Base-by-base conservation (phyloP, 352 stramenopile species). In the Plasmopara viticola region DNA sequence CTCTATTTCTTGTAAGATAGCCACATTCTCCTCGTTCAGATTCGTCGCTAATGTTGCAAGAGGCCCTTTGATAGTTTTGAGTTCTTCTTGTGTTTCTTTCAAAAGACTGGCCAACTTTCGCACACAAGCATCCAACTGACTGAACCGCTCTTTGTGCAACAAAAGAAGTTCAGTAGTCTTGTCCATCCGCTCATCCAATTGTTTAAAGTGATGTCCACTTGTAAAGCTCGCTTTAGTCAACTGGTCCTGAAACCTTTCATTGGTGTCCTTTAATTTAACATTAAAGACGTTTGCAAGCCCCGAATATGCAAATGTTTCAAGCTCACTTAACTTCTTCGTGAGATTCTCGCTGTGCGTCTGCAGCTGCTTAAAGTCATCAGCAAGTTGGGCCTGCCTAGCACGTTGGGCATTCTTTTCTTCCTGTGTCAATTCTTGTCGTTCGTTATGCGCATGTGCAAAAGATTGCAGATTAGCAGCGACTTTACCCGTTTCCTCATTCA, bases 1-100 rank as follows among this genome's bases (percentile, higher is more conserved):
- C 40, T 77, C 59, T 25, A 90, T 86, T 46, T 90, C 77, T 18
- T 73, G 54, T 18, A 86, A 35, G 34, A 90, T 85, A 8, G 74
- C 61, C 4, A 76, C 62, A 48, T 88, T 90, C 41, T 90, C 80
- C 51, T 87, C 71, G 28, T 74, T 60, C 38, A 90, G 38, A 45
- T 90, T 88, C 15, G 61, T 69, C 9, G 73, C 68, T 40, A 76
- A 51, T 5, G 74, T 88, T 40, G 70, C 48, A 30, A 88, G 63
- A 14, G 74, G 80, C 1, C 64, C 77, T 64, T 76, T 85, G 5
- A 87, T 68, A 1, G 50, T 53, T 5, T 65, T 60, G 10, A 86
- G 50, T 7, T 86, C 74, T 12, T 57, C 51, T 40, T 70, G 53
- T 4, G 78, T 61, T 38, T 63, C 47, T 8, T 50, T 49, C 5